Evolutionary conservation across 1,284 basidiomycete genomes (phyloP).

Genomic region (Cryptococcus neoformans): DNA sequence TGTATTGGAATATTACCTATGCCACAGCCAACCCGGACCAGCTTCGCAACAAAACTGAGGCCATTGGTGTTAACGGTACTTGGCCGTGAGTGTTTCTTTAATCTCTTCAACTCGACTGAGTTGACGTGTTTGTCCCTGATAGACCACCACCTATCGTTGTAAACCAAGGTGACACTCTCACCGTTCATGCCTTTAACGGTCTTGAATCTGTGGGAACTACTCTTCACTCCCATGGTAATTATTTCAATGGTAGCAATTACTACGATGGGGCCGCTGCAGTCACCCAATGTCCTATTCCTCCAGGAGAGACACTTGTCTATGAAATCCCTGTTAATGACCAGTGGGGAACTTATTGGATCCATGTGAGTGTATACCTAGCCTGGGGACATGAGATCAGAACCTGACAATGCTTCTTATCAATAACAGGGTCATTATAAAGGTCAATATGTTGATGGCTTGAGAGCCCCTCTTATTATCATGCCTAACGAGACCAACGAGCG

Average conservation of each 20-base stretch:
- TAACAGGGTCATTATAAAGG: conserved; percentile 62
- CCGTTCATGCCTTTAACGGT: conserved; percentile 67
- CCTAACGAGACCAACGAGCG: conserved; percentile 53
- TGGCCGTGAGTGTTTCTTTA: conserved; percentile 71
- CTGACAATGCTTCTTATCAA: background rate
- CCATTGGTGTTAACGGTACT: conserved; percentile 80
- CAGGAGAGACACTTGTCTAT: conserved; percentile 18
- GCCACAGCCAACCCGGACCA: conserved; percentile 48
- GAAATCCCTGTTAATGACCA: conserved; percentile 3
- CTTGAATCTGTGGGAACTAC: conserved; percentile 58
- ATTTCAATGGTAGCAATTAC: conserved; percentile 77
- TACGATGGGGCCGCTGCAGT: conserved; percentile 81
- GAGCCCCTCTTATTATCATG: conserved; percentile 62
- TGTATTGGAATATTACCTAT: conserved; percentile 51
- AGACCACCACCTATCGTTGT: conserved; percentile 77
- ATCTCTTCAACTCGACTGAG: background rate
- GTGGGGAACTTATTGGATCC: conserved; percentile 79
- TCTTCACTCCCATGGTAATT: conserved; percentile 84
- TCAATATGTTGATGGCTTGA: conserved; percentile 67
- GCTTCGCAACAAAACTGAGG: conserved; percentile 33
- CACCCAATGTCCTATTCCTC: conserved; percentile 84
- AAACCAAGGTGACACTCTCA: conserved; percentile 59
- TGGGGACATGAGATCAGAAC: too few relatives aligned
- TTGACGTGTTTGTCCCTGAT: conserved; percentile 1
- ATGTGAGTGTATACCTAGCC: too few relatives aligned